These are phyloP conservation scores for Parachlorella kessleri DNA, from an alignment of 139 green algal species.

Conservation along the genomic window DNA sequence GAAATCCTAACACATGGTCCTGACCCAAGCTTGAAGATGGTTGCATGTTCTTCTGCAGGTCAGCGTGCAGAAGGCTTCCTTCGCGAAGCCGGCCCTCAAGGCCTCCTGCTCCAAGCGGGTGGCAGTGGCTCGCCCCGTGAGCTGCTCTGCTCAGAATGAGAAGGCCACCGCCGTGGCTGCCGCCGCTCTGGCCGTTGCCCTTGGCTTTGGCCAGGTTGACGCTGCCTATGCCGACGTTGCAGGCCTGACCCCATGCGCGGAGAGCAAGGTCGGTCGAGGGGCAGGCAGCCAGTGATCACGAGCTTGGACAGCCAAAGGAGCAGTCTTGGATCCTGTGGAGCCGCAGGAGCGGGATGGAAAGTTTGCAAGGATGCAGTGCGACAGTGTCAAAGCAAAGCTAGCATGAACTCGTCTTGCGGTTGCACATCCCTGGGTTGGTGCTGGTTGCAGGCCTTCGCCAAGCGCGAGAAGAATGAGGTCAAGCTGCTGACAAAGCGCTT, in stretches of 20 bases:
- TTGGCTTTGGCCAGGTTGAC: conserved; percentile 69
- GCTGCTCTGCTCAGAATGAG: conserved; percentile 36
- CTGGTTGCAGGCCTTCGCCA: conserved; percentile 91
- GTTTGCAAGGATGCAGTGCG: no score
- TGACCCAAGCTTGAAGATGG: neutral
- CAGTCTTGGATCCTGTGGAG: no score
- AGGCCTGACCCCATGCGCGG: conserved; percentile 92
- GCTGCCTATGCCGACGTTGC: conserved; percentile 72
- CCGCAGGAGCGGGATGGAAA: no score
- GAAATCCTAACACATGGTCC: neutral
- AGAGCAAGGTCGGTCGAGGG: no score
- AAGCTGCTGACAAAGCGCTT: conserved; percentile 85
- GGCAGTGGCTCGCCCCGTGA: conserved; percentile 16
- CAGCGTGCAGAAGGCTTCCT: conserved; percentile 18
- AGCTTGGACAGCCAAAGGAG: no score
- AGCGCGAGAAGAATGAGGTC: conserved; percentile 95
- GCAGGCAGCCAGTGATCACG: no score
- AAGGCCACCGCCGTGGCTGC: conserved; percentile 59
- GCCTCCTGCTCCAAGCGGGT: conserved; percentile 11
- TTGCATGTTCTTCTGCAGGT: conserved; percentile 6
- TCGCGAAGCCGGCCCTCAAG: conserved; percentile 23
- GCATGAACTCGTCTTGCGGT: no score
- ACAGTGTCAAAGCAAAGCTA: no score
- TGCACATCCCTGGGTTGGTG: no score
- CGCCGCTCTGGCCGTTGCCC: conserved; percentile 65